Percentiles rank a stretch among this genome's conserved stretches.
phyloP scores from a whole-genome alignment of 257 asterid genomes.

The Cynanchum wilfordii region DNA sequence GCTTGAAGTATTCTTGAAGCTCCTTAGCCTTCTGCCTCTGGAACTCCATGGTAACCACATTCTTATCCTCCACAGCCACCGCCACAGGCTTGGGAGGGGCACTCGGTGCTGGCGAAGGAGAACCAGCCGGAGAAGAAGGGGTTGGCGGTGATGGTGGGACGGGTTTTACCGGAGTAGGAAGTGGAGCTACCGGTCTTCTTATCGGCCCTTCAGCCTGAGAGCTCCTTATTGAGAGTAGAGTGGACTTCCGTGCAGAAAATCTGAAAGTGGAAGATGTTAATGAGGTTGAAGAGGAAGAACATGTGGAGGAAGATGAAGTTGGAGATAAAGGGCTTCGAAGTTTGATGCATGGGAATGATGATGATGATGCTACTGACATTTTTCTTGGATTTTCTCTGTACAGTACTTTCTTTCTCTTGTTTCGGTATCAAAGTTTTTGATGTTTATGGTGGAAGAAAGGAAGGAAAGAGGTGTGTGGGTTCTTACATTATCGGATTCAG shows the following conservation, averaged over 20 bases:
- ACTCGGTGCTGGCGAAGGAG: conserved; percentile 24
- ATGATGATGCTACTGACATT: conserved; percentile 52
- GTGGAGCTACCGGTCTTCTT: conserved; percentile 73
- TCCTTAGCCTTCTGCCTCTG: conserved; percentile 98
- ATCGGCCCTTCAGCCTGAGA: conserved; percentile 88
- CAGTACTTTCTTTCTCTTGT: conserved; percentile 1
- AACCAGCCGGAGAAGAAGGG: conserved; percentile 20
- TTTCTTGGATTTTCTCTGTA: conserved; percentile 11
- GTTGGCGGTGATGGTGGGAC: conserved; percentile 51
- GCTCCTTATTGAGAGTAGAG: conserved; percentile 35
- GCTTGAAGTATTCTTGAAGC: conserved; percentile 83
- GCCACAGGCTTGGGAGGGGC: conserved; percentile 41
- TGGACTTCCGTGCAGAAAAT: conserved; percentile 30
- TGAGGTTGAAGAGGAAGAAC: conserved; percentile 34
- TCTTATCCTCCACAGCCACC: conserved; percentile 37
- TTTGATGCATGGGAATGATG: conserved; percentile 34
- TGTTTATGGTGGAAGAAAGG: neutral
- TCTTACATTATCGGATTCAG: conserved; percentile 11
- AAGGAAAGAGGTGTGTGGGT: conserved; percentile 11
- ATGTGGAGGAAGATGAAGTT: conserved; percentile 33
- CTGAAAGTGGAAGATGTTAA: conserved; percentile 43
- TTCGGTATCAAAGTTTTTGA: neutral
- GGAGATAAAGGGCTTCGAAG: conserved; percentile 18
- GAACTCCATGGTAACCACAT: conserved; percentile 68
- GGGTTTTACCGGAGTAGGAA: conserved; percentile 73